Percentiles rank a stretch among this genome's conserved stretches.
These are phyloP conservation scores for Lagenaria siceraria DNA, from an alignment of 306 rosid genomes.

Conservation along the genomic window DNA sequence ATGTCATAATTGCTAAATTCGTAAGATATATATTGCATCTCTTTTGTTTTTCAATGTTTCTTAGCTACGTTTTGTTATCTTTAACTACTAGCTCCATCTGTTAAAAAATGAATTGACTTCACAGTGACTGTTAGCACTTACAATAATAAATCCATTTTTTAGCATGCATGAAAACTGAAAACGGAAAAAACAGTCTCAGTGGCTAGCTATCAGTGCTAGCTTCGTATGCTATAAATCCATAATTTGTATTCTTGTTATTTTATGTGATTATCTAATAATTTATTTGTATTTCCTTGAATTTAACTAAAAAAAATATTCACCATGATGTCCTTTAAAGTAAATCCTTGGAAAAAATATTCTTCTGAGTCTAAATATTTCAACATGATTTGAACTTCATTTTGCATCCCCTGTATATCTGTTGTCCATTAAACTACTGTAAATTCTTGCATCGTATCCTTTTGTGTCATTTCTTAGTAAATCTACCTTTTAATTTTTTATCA, in stretches of 20 bases:
- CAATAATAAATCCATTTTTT: background rate
- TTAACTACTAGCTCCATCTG: background rate
- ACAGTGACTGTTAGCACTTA: background rate
- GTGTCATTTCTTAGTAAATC: background rate
- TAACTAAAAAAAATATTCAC: background rate
- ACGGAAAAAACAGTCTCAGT: no score
- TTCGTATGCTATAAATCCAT: no score
- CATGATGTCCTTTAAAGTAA: background rate
- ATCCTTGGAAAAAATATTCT: background rate
- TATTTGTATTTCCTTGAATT: no score
- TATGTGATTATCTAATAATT: no score
- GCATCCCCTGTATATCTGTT: background rate
- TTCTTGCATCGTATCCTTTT: no score
- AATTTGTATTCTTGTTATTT: no score
- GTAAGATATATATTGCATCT: slow-evolving; percentile 26
- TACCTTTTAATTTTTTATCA: background rate
- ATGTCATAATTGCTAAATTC: slow-evolving; percentile 62
- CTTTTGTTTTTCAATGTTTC: background rate
- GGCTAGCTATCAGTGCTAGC: no score
- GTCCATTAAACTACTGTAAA: no score
- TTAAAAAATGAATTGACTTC: background rate
- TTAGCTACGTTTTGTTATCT: background rate
- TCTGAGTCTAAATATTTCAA: background rate
- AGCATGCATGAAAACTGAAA: no score
- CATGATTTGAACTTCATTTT: background rate